Percentiles rank a stretch among this genome's conserved stretches.
These are phyloP conservation scores for Intubia oerlemansii DNA, from an alignment of 2,329 filamentous ascomycete genomes.

Conservation along the genomic window DNA sequence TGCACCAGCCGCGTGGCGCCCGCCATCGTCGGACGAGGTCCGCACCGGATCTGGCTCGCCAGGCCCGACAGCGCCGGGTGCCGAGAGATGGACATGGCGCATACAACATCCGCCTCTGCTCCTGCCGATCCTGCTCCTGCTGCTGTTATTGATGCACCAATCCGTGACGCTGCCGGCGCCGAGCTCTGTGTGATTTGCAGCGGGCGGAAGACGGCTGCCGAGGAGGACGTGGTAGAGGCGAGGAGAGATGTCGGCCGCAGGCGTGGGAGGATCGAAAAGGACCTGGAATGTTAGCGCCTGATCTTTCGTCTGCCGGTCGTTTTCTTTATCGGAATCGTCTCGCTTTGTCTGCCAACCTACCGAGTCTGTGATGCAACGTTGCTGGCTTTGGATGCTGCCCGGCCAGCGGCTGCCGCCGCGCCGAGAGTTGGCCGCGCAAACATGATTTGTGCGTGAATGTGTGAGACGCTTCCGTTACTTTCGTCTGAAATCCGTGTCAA, in stretches of 20 bases:
- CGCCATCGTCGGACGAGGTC: conserved; percentile 35
- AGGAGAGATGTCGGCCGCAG: conserved; percentile 5
- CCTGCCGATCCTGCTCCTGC: conserved; percentile 3
- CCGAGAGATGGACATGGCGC: conserved; percentile 22
- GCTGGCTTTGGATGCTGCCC: too few relatives aligned
- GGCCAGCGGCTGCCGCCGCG: conserved; percentile 1
- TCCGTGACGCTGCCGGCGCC: too few relatives aligned
- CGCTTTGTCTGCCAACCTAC: too few relatives aligned
- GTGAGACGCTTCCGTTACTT: too few relatives aligned
- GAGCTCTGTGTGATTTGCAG: conserved; percentile 1
- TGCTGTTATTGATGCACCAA: too few relatives aligned
- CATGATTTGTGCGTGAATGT: too few relatives aligned
- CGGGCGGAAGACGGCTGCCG: conserved; percentile 4
- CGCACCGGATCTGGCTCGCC: conserved; percentile 30
- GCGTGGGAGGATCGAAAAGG: conserved; percentile 11
- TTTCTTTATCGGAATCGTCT: too few relatives aligned
- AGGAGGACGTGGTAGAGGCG: too few relatives aligned
- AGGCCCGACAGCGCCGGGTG: conserved; percentile 27
- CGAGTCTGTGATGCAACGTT: too few relatives aligned
- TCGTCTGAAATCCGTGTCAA: too few relatives aligned
- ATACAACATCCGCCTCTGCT: conserved; percentile 20
- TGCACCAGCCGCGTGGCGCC: conserved; percentile 30
- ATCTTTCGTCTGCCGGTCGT: too few relatives aligned
- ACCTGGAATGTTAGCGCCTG: too few relatives aligned
- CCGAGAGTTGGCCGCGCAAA: conserved; percentile 1